Percentiles rank a stretch among this genome's conserved stretches.
phyloP scores from a whole-genome alignment of 768 basidiomycete genomes.

The Cystofilobasidium capitatum region DNA sequence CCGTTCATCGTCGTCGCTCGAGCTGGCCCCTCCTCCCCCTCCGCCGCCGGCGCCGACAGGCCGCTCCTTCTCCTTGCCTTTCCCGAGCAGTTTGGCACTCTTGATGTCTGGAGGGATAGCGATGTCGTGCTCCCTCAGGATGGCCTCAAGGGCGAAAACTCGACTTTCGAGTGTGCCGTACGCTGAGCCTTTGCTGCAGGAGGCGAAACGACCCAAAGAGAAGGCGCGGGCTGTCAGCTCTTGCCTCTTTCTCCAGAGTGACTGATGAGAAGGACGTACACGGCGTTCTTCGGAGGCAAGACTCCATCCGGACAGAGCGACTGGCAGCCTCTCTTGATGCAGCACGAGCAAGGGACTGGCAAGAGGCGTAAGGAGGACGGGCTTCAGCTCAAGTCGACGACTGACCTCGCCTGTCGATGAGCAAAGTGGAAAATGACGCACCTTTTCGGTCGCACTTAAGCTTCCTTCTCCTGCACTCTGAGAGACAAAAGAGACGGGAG shows the following conservation, averaged over 20 bases:
- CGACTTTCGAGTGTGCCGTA: background rate
- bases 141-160: background rate
- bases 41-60: no score
- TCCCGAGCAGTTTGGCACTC: background rate
- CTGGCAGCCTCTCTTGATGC: constrained; percentile 11
- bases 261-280: background rate
- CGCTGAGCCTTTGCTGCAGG: constrained; percentile 3
- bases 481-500: background rate
- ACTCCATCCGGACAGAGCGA: constrained; percentile 18
- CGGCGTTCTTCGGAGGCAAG: constrained; percentile 18
- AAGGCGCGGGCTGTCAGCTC: background rate
- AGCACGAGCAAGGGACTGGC: constrained; percentile 14
- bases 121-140: background rate
- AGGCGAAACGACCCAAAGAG: background rate
- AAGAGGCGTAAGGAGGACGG: background rate
- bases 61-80: background rate
- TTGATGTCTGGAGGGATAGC: background rate
- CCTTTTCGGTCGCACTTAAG: constrained; percentile 12
- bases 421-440: background rate
- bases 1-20: background rate
- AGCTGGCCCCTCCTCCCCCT: background rate
- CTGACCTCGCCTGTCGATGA: background rate
- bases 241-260: no score
- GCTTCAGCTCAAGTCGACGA: background rate
- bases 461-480: constrained; percentile 15